Percentiles rank a stretch among this genome's conserved stretches.
Evolutionary conservation across 2,329 filamentous ascomycete species (phyloP).

Genomic region (Microdochium nivale): DNA sequence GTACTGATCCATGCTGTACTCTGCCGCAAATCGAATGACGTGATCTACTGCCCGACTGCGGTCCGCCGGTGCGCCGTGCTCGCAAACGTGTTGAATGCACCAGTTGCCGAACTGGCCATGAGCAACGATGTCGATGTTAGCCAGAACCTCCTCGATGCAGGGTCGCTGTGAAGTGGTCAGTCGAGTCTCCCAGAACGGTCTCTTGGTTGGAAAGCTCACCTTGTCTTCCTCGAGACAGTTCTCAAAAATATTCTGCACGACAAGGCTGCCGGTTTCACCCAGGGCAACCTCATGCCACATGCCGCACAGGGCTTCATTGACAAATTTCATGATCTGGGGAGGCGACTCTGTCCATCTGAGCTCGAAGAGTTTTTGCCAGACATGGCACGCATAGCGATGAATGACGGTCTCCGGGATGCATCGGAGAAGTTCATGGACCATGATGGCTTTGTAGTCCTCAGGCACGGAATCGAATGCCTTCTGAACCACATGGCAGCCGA

Average conservation of each 20-base stretch:
- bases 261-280: conserved; percentile 92
- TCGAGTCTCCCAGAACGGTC: background rate
- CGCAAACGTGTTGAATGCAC: conserved; percentile 99
- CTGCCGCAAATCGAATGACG: conserved; percentile 83
- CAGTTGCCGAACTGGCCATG: conserved; percentile 98
- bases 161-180: conserved; percentile 57
- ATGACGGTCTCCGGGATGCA: conserved; percentile 97
- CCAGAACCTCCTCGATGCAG: conserved; percentile 92
- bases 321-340: conserved; percentile 96
- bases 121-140: conserved; percentile 90
- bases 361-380: conserved; percentile 99
- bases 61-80: conserved; percentile 86
- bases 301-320: conserved; percentile 86
- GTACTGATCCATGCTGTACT: conserved; percentile 99
- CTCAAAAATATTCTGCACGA: conserved; percentile 99
- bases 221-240: conserved; percentile 99
- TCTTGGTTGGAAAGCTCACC: conserved; percentile 40
- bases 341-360: conserved; percentile 91
- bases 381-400: conserved; percentile 96
- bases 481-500: conserved; percentile 96
- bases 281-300: conserved; percentile 99
- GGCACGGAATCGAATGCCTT: conserved; percentile 98
- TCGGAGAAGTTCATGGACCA: conserved; percentile 95
- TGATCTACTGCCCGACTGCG: conserved; percentile 92
- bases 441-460: conserved; percentile 94